These are phyloP conservation scores for Kwoniella shivajii DNA, from an alignment of 1,284 basidiomycete species.

Conservation along the genomic window DNA sequence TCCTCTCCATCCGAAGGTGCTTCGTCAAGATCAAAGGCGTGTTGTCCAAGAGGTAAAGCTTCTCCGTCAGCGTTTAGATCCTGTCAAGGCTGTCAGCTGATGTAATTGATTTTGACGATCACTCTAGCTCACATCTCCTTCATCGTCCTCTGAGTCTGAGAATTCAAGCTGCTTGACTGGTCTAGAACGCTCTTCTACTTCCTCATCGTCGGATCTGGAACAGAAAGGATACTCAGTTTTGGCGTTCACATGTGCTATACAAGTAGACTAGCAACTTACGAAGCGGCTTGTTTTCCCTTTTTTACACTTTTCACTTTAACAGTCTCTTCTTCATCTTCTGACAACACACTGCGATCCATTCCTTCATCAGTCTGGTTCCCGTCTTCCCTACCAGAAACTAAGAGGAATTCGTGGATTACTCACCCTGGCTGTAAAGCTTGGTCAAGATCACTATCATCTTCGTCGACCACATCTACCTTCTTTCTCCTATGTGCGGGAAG, in stretches of 20 bases:
- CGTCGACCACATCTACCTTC: conserved; percentile 44
- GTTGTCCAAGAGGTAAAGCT: conserved; percentile 46
- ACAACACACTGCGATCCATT: conserved; percentile 48
- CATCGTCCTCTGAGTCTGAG: conserved; percentile 63
- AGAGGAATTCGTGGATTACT: conserved; percentile 11
- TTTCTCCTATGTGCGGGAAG: conserved; percentile 20
- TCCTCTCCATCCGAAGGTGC: conserved; percentile 43
- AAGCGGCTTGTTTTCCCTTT: conserved; percentile 51
- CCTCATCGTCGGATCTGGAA: conserved; percentile 54
- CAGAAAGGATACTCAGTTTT: background rate
- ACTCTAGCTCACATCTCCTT: conserved; percentile 36
- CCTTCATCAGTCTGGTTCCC: conserved; percentile 7
- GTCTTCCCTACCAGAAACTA: background rate
- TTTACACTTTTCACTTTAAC: conserved; percentile 44
- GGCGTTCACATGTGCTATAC: background rate
- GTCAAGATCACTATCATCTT: conserved; percentile 50
- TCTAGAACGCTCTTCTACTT: conserved; percentile 51
- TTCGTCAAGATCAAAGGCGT: conserved; percentile 54
- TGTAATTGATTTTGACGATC: background rate
- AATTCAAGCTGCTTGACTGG: conserved; percentile 66
- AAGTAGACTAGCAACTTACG: conserved; percentile 6
- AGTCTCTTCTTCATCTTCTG: conserved; percentile 53
- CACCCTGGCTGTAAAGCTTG: conserved; percentile 48
- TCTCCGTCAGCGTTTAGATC: conserved; percentile 42
- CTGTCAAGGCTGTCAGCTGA: conserved; percentile 21